Base-by-base conservation (phyloP, 805 yeast species). In the Candida orba region DNA sequence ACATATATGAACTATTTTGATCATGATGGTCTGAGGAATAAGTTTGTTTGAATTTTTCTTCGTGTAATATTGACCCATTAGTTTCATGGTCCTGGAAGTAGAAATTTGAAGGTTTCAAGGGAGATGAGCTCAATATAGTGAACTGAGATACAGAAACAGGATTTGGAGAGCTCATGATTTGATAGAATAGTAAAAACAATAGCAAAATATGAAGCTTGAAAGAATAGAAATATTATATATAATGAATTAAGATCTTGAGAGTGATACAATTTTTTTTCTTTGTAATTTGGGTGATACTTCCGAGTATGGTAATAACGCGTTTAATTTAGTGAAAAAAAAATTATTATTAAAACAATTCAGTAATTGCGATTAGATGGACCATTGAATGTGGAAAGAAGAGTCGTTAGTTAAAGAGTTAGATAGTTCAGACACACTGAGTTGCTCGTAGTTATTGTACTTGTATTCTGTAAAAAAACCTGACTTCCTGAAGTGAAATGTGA, bases 51-150 rank as follows among this genome's bases (percentile, higher is more conserved):
- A 43, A 40, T 20, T 46, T 48, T 23, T 48, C 50, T 25, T 48
- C 47, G 25, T 45, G 46, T 13, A 36, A 2, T 14, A 23, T 8
- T 15, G 39, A 24, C 18, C 40, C 39, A 13, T 15, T 23, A 23
- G 15, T 31, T 10, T 43, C 46, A 13, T 43, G 46, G 23, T 40
- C 40, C 30, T 49, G 39, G 39, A 50, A 50, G 40, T 51, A 49
- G 24, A 37, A 51, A 6, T 34, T 47, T 18, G 54, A 50, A 4
- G 49, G 45, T 23, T 51, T 51, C 36, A 51, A 25, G 5, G 54
- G 54, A 1, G 54, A 51, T 9, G 51, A 48, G 44, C 44, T 45
- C 41, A 51, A 36, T 44, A 51, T 51, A 9, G 52, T 43, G 44
- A 44, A 51, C 22, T 51, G 49, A 2, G 53, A 50, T 23, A 48